Percentiles rank a stretch among this genome's conserved stretches.
Evolutionary conservation across 129 eudicot genomes (phyloP).

Genomic region (Gnaphalium uliginosum): DNA sequence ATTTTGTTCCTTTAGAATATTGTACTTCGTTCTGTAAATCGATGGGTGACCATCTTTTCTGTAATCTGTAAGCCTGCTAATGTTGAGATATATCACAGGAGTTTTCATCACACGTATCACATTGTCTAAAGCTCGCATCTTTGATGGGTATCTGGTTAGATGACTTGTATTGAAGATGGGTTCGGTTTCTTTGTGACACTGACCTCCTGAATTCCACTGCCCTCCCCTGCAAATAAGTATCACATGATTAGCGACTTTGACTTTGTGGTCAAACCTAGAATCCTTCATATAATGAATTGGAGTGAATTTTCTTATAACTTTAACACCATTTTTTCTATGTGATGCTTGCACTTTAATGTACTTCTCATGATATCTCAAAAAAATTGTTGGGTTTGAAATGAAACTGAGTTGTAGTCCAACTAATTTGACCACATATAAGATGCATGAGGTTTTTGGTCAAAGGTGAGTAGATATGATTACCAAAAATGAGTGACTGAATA

Average conservation of each 20-base stretch:
- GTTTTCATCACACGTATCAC: constrained; percentile 67
- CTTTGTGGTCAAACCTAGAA: not conserved
- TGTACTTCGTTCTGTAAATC: constrained; percentile 60
- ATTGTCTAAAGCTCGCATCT: constrained; percentile 67
- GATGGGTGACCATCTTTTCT: constrained; percentile 95
- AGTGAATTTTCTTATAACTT: not conserved
- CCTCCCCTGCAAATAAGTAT: constrained; percentile 70
- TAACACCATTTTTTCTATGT: not conserved
- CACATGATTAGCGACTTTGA: constrained; percentile 1
- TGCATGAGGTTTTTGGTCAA: constrained; percentile 7
- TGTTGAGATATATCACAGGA: constrained; percentile 65
- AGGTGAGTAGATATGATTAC: constrained; percentile 32
- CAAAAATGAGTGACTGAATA: constrained; percentile 90
- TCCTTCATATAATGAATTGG: not conserved
- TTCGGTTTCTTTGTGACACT: constrained; percentile 83
- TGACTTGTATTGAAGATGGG: constrained; percentile 62
- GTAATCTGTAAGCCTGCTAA: constrained; percentile 82
- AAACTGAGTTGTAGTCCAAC: not conserved
- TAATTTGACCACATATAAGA: not conserved
- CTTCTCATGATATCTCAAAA: not conserved
- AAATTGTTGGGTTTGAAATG: not conserved
- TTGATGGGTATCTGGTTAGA: constrained; percentile 64
- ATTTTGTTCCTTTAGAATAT: constrained; percentile 39
- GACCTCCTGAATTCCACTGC: constrained; percentile 94
- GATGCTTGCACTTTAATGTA: not conserved